Evolutionary conservation across 2,329 filamentous ascomycete species (phyloP), one percentile per base, ranked within the genome.

Genomic region (Myrmaecium sp.): DNA sequence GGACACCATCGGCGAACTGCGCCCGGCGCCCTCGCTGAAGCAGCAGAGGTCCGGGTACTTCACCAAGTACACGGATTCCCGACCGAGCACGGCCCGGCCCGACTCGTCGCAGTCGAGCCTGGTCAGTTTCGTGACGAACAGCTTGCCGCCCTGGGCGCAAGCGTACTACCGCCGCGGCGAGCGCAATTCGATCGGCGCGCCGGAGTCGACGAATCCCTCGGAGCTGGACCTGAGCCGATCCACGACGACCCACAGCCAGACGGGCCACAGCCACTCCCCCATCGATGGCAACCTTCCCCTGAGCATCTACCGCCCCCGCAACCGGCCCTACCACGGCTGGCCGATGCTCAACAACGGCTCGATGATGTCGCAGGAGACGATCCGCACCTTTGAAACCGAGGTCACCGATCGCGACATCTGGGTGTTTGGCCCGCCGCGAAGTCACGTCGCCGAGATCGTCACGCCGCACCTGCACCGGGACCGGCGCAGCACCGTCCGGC

Each of bases 401-500:
- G 36, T 36, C 6, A 33, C 44, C 5, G 46, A 50, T 24, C 44
- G 43, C 16, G 39, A 44, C 11, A 30, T 40, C 24, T 42, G 49
- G 23, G 41, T 41, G 4, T 29, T 44, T 17, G 41, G 42, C 11
- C 38, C 43, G 13, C 32, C 44, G 11, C 38, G 43, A 34, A 40
- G 43, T 8, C 33, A 35, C 14, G 28, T 45, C 14, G 37, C 36
- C 14, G 38, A 40, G 14, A 44, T 38, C 22, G 46, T 40, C 27
- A 49, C 46, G 24, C 51, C 51, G 20, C 47, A 47, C 21, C 40
- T 55, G 10, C 44, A 46, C 14, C 46, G 36, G 19, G 50, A 55
- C 23, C 41, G 40, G 17, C 66, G 23, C 58, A 60, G 29, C 52
- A 58, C 31, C 19, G 40, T 66, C 58, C 37, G 49, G 38, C 32